phyloP scores from a whole-genome alignment of 495 filamentous ascomycete genomes.

The Xylaria venustula region DNA sequence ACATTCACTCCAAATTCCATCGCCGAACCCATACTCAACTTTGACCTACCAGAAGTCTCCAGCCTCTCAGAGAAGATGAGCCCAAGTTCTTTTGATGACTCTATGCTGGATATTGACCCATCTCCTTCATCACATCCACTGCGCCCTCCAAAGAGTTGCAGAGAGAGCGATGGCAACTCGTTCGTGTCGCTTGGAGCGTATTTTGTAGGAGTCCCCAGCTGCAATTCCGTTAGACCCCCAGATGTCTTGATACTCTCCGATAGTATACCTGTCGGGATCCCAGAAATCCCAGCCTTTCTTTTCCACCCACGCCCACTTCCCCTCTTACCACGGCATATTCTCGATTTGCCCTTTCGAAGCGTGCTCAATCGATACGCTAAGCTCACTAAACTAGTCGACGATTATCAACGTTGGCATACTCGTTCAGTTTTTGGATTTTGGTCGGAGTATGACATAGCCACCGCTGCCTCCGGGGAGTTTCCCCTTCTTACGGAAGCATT shows the following conservation, averaged over 20 bases:
- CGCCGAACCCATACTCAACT: too few species aligned
- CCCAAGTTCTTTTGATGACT: too few species aligned
- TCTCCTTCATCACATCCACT: too few species aligned
- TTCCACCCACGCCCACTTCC: background rate
- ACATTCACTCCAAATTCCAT: too few species aligned
- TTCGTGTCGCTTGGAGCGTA: too few species aligned
- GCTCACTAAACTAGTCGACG: background rate
- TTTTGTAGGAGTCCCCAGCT: too few species aligned
- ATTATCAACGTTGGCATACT: constrained; percentile 8
- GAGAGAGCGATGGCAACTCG: too few species aligned
- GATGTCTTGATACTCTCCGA: background rate
- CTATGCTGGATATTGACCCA: too few species aligned
- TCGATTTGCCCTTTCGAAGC: background rate
- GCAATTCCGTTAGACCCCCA: background rate
- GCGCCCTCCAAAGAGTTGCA: too few species aligned
- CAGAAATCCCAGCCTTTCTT: background rate
- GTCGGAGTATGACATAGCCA: background rate
- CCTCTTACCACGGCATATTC: background rate
- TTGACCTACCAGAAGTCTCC: too few species aligned
- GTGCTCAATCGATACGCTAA: constrained; percentile 3
- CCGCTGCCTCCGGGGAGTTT: background rate
- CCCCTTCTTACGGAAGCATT: background rate
- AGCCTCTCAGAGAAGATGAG: too few species aligned
- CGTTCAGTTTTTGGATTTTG: background rate
- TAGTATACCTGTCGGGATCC: background rate